Evolutionary conservation across 202 grass and related monocot genomes (phyloP), one percentile per base, ranked within the genome.

Genomic region (Tripidium arundinaceum): DNA sequence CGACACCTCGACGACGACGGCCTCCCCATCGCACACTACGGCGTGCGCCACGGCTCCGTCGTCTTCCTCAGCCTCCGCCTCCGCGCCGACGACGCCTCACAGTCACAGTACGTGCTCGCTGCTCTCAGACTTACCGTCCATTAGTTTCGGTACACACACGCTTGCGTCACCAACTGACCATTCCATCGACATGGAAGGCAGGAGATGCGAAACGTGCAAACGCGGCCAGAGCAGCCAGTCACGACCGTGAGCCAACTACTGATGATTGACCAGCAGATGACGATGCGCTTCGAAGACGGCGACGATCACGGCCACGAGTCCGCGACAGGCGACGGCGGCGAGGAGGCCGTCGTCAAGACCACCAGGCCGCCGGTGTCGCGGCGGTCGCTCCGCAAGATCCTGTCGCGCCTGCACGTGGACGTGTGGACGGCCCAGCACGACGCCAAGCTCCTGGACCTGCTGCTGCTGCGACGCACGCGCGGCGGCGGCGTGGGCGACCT

Each of bases 1-100:
- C 74, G 39, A 18, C 58, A 61, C 64, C 82, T 89, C 78, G 82
- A 89, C 28, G 78, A 85, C 78, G 82, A 85, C 29, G 72, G 4
- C 2, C 36, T 25, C 0, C 25, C 66, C 24, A 22, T 85, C 78
- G 72, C 12, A 1, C 5, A 24, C 18, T 89, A 85, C 58, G 87
- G 82, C 72, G 82, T 85, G 3, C 65, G 7, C 18, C 41, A 85
- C 65, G 72, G 43, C 38, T 78, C 87, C 38, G 39, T 89, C 72
- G 16, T 89, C 72, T 89, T 89, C 66, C 78, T 89, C 78, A 31
- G 72, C 72, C 87, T 89, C 65, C 82, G 66, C 58, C 82, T 89
- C 65, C 38, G 59, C 13, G 37, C 57, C 77, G 77, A 10, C 42
- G 29, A 2, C 26, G 8, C 0, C n/a, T 46, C 43, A 14, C 43